Conservation (phyloP, 805 yeast species). For the Candida coquimbonensis region DNA sequence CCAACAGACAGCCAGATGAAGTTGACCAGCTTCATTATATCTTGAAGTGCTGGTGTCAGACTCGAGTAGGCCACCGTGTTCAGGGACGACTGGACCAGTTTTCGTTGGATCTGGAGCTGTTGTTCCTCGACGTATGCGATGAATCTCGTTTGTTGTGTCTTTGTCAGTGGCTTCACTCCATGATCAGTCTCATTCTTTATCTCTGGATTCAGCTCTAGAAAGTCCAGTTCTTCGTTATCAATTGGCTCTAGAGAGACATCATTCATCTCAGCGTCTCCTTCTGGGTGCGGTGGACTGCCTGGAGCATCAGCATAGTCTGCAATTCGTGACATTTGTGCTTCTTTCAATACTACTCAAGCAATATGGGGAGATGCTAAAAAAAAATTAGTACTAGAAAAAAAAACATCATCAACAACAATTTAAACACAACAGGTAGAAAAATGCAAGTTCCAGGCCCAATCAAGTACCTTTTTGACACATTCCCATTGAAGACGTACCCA, state of each 20-base stretch:
- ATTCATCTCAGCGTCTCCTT: constrained; percentile 15
- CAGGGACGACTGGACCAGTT: constrained; percentile 38
- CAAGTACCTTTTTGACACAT: constrained; percentile 38
- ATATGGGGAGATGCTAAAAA: not conserved
- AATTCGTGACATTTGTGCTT: not conserved
- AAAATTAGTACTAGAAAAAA: not conserved
- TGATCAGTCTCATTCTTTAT: constrained; percentile 8
- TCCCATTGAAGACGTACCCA: constrained; percentile 42
- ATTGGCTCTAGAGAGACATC: constrained; percentile 8
- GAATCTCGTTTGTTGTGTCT: constrained; percentile 50
- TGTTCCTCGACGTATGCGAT: constrained; percentile 47
- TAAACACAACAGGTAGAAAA: not conserved
- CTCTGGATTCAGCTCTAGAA: constrained; percentile 22
- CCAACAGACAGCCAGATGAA: constrained; percentile 59
- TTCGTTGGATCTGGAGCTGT: constrained; percentile 47
- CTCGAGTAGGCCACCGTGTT: constrained; percentile 25
- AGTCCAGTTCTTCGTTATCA: constrained; percentile 14
- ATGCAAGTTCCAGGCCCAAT: constrained; percentile 33
- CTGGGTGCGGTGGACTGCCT: constrained; percentile 21
- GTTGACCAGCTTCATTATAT: constrained; percentile 41
- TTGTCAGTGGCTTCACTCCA: constrained; percentile 23
- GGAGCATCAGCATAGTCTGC: constrained; percentile 16
- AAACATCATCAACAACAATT: not conserved
- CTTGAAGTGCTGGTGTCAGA: constrained; percentile 32
- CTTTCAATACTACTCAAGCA: too few relatives aligned